Base-by-base conservation (phyloP, 495 filamentous ascomycete genomes). In the Schizothecium vesticola region DNA sequence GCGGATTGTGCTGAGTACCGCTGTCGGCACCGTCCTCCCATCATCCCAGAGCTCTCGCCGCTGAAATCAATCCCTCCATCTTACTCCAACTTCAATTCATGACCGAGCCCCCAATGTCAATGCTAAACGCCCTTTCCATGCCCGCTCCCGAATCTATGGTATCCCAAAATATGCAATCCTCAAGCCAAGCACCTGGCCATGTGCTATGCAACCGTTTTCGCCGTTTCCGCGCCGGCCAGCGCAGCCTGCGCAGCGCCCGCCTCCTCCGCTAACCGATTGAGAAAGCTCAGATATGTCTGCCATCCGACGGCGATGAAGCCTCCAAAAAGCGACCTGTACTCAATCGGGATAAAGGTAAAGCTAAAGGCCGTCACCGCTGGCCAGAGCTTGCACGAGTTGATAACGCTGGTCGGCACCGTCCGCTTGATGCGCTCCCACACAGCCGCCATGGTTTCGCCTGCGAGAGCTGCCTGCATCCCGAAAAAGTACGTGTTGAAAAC, bases 401-500 rank as follows among this genome's bases (percentile, higher is more conserved):
- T 73, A 66, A 89, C 87, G 74, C 89, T 92, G 36, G 84, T 81
- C 8, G 93, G 93, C 11, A 97, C 88, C 3, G 93, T 94, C 66
- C 87, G 79, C 74, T 83, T 86, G 64, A 97, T 82, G 56, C 89
- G 89, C 69, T 90, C 87, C 76, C 82, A 86, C 7, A 88, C 86
- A 68, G 91, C 88, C 28, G 80, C 76, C 0, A 87, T 69, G 3
- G 82, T 81, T 7, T 88, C 89, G 70, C 87, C 76, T 80, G 86
- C 73, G 80, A 87, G 70, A 75, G 90, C 71, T 19, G 84, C 84
- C 75, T 97, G 94, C 81, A 93, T 85, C 61, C 90, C 88, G 82
- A 97, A 97, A 83, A 97, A 97, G 78, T 95, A 96, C 26, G 84
- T 88, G 76, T 94, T 96, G 83, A 97, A 97, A 29, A 93, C 74